Evolutionary conservation across 2,329 filamentous ascomycete genomes (phyloP).

Genomic region (Falciphora oryzae): DNA sequence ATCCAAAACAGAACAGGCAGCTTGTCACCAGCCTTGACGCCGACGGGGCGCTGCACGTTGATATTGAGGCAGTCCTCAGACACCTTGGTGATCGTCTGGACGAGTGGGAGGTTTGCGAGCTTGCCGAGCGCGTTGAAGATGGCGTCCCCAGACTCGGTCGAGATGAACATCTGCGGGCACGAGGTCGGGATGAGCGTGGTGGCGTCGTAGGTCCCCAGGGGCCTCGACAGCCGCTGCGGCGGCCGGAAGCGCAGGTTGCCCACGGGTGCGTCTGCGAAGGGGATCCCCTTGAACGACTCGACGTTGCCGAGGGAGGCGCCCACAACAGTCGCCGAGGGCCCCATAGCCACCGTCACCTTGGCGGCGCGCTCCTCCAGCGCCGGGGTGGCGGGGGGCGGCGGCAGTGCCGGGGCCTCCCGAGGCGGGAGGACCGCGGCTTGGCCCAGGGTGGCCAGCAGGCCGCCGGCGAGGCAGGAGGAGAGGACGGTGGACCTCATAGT

Average conservation of each 20-base stretch:
- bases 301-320: conserved; percentile 41
- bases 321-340: conserved; percentile 48
- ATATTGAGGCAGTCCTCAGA: conserved; percentile 61
- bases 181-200: conserved; percentile 47
- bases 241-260: conserved; percentile 63
- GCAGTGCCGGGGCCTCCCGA: not conserved
- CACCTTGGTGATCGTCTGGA: conserved; percentile 47
- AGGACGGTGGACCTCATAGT: not conserved
- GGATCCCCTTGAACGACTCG: conserved; percentile 69
- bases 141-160: conserved; percentile 35
- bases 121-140: conserved; percentile 40
- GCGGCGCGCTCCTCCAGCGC: conserved; percentile 39
- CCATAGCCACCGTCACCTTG: conserved; percentile 42
- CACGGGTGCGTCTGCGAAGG: conserved; percentile 65
- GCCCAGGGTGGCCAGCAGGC: not conserved
- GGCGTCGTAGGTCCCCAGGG: conserved; percentile 56
- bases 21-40: conserved; percentile 46
- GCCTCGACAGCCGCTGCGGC: conserved; percentile 52
- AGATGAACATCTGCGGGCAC: conserved; percentile 68
- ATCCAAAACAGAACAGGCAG: conserved; percentile 68
- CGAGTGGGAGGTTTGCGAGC: conserved; percentile 49
- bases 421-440: not conserved
- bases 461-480: not conserved
- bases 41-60: conserved; percentile 52
- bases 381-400: not conserved